Evolutionary conservation across 257 asterid genomes (phyloP), one percentile per base, ranked within the genome.

Genomic region (Rehmannia glutinosa): DNA sequence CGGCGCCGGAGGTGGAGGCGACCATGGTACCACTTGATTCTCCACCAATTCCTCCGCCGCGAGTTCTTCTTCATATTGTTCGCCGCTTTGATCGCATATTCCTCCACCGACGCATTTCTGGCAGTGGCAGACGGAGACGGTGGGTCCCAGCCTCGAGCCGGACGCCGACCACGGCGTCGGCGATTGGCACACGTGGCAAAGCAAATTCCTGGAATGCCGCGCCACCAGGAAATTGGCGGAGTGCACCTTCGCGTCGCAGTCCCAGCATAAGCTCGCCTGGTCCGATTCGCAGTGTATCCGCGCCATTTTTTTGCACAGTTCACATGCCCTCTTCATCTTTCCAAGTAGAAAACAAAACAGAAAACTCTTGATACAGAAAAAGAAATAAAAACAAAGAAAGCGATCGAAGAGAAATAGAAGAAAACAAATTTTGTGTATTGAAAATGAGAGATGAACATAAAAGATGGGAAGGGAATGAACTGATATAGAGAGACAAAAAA

Each of bases 171-270:
- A 84, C 69, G 72, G 69, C 77, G 78, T 75, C 72, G 79, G 79
- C 5, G 75, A 50, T 41, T 64, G 81, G 19, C 88, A 82, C 1
- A 62, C 50, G 28, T 66, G 64, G 77, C 91, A 85, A 51, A 85
- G 75, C 33, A 77, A 16, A 28, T 35, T 54, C 23, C 86, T 73
- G 0, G 66, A 56, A 8, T 85, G 88, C 25, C 76, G 73, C 50
- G 81, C 86, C 69, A 73, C 88, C 23, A 80, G 72, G 15, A 85
- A 85, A 55, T 85, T 85, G 62, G 84, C 91, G 21, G 83, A 72
- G 75, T 85, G 86, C 5, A 85, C 91, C 59, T 62, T 73, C 19
- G 76, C 81, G 73, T 85, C 91, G 82, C 88, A 85, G 50, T 65
- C 78, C 86, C 83, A 85, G 71, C 88, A 85, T 35, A 85, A 65